These are phyloP conservation scores for Aphanomyces invadans DNA, from an alignment of 352 stramenopile species.

Conservation along the genomic window DNA sequence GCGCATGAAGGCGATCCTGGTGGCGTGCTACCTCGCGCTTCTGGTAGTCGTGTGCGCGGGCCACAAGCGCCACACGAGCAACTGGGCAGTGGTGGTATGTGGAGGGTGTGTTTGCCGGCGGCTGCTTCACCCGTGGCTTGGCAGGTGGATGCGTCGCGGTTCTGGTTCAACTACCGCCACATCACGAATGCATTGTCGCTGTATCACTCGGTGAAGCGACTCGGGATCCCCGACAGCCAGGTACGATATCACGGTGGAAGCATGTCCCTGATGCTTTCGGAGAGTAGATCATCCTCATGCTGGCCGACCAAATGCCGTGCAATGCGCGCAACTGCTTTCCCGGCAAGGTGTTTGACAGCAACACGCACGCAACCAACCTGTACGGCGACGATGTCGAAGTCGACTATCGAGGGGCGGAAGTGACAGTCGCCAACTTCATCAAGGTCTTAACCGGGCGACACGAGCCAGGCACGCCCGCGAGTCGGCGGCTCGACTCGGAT, in stretches of 20 bases:
- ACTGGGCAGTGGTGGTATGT: slow-evolving; percentile 78
- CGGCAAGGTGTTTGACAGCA: slow-evolving; percentile 86
- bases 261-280: not conserved
- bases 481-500: slow-evolving; percentile 83
- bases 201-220: slow-evolving; percentile 89
- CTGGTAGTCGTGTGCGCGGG: slow-evolving; percentile 28
- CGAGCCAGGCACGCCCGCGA: slow-evolving; percentile 78
- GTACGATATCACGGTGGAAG: slow-evolving; percentile 26
- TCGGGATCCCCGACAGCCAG: slow-evolving; percentile 92
- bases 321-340: slow-evolving; percentile 88
- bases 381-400: slow-evolving; percentile 90
- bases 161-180: slow-evolving; percentile 98
- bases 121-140: not conserved
- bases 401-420: slow-evolving; percentile 93
- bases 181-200: slow-evolving; percentile 92
- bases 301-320: slow-evolving; percentile 95
- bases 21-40: not conserved
- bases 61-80: slow-evolving; percentile 76
- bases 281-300: slow-evolving; percentile 89
- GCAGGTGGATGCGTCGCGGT: slow-evolving; percentile 91
- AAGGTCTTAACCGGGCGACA: slow-evolving; percentile 88
- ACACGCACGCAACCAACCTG: slow-evolving; percentile 85
- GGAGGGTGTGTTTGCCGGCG: not conserved
- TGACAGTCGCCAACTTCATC: slow-evolving; percentile 96
- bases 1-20: slow-evolving; percentile 15